These are phyloP conservation scores for Chlamydomonas eustigma DNA, from an alignment of 139 green algal genomes.

Conservation along the genomic window DNA sequence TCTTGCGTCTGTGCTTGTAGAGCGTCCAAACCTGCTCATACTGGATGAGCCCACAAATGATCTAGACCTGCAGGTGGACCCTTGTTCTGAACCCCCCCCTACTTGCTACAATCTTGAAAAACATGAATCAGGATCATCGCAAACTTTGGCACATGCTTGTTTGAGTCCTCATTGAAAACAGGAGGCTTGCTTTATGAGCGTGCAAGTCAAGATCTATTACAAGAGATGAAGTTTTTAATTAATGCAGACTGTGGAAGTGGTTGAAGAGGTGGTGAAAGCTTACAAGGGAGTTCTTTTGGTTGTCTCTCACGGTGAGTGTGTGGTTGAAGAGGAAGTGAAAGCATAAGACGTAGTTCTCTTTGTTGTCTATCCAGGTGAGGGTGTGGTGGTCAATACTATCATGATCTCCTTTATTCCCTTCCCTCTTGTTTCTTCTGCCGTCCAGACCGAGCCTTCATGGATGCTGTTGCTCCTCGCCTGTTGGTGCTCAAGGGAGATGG, in stretches of 20 bases:
- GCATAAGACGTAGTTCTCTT: background rate
- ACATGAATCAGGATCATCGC: too few species aligned
- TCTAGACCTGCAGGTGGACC: conserved; percentile 51
- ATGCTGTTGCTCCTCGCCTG: conserved; percentile 52
- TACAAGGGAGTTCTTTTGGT: conserved; percentile 66
- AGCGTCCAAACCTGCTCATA: conserved; percentile 74
- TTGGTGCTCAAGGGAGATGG: conserved; percentile 73
- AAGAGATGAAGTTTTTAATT: too few species aligned
- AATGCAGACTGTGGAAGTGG: conserved; percentile 55
- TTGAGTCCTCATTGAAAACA: too few species aligned
- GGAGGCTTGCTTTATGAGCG: too few species aligned
- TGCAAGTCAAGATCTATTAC: too few species aligned
- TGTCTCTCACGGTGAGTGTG: conserved; percentile 50
- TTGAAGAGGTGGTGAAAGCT: conserved; percentile 34
- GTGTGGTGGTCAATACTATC: too few species aligned
- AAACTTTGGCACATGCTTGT: too few species aligned
- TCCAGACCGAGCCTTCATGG: conserved; percentile 72
- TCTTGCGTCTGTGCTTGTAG: conserved; percentile 64
- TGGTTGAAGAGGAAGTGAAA: background rate
- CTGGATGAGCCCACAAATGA: conserved; percentile 77
- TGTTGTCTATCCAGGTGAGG: too few species aligned
- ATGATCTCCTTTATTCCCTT: too few species aligned
- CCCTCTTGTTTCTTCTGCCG: too few species aligned
- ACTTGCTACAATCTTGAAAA: too few species aligned
- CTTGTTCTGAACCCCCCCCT: background rate